These are phyloP conservation scores for Irpex sp. DNA, from an alignment of 1,284 basidiomycete species.

Conservation along the genomic window DNA sequence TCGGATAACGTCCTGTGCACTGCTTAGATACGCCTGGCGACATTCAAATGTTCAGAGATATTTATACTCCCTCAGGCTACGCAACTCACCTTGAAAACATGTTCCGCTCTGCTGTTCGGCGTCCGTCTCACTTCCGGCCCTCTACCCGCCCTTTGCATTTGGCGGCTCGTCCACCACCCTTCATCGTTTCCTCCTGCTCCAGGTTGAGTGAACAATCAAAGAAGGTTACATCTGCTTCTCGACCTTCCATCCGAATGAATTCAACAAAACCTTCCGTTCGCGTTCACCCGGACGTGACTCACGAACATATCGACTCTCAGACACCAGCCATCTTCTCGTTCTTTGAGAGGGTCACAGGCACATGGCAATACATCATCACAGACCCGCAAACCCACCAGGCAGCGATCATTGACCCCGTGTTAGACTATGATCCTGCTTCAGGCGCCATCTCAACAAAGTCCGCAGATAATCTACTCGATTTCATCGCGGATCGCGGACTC, in stretches of 20 bases:
- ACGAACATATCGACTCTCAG: conserved; percentile 19
- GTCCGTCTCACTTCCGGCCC: background rate
- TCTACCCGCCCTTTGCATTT: background rate
- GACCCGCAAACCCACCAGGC: conserved; percentile 31
- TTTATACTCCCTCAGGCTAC: background rate
- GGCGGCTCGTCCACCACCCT: background rate
- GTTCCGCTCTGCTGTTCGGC: background rate
- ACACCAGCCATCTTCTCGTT: conserved; percentile 28
- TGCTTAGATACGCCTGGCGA: background rate
- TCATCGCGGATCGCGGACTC: conserved; percentile 28
- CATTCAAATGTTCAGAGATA: background rate
- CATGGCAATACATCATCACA: conserved; percentile 36
- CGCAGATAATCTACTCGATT: conserved; percentile 32
- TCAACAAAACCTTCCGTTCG: conserved; percentile 11
- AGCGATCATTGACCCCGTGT: conserved; percentile 34
- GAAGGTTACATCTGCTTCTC: background rate
- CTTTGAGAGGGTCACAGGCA: conserved; percentile 30
- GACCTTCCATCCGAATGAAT: background rate
- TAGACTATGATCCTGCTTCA: conserved; percentile 35
- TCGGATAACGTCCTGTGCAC: background rate
- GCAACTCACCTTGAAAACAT: background rate
- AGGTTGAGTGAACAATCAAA: background rate
- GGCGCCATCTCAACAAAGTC: conserved; percentile 31
- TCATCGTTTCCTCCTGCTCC: background rate
- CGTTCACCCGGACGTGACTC: conserved; percentile 23